phyloP scores from a whole-genome alignment of 2,329 filamentous ascomycete genomes.

The Ophiostoma novo-ulmi region DNA sequence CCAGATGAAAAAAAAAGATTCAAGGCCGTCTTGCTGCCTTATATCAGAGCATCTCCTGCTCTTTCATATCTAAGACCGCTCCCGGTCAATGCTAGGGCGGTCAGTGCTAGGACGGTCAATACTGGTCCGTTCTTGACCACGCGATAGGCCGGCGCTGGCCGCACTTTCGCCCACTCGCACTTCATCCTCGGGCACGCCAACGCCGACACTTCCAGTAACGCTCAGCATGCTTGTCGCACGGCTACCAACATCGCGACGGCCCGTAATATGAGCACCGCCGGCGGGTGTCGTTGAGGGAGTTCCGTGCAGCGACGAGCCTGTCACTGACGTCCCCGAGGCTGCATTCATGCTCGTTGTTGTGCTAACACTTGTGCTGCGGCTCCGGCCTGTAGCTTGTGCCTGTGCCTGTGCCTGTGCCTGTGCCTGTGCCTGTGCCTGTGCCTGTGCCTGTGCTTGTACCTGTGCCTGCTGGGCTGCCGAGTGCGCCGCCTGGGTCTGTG shows the following conservation, averaged over 20 bases:
- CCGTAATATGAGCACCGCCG: slow-evolving; percentile 43
- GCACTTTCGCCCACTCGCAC: slow-evolving; percentile 59
- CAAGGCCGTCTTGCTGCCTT: background rate
- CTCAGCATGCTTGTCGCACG: slow-evolving; percentile 46
- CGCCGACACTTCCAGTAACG: slow-evolving; percentile 37
- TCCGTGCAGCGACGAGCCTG: slow-evolving; percentile 30
- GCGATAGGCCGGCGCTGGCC: slow-evolving; percentile 42
- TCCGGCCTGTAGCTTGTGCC: slow-evolving; percentile 34
- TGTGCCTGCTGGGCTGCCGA: slow-evolving; percentile 22
- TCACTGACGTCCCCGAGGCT: slow-evolving; percentile 31
- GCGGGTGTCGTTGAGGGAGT: slow-evolving; percentile 25
- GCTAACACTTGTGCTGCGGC: slow-evolving; percentile 48
- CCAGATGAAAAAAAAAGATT: background rate
- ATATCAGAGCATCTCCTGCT: background rate
- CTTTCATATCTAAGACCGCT: background rate
- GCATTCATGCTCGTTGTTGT: slow-evolving; percentile 50
- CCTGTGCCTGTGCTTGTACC: background rate
- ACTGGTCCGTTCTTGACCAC: slow-evolving; percentile 20
- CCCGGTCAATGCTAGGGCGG: background rate
- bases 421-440: background rate
- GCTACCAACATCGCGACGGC: slow-evolving; percentile 42
- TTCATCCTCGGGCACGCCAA: slow-evolving; percentile 56
- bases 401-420: background rate
- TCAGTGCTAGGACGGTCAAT: background rate
- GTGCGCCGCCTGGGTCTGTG: background rate